Conservation (phyloP, 208 protist genomes). For the Entamoeba invadens region DNA sequence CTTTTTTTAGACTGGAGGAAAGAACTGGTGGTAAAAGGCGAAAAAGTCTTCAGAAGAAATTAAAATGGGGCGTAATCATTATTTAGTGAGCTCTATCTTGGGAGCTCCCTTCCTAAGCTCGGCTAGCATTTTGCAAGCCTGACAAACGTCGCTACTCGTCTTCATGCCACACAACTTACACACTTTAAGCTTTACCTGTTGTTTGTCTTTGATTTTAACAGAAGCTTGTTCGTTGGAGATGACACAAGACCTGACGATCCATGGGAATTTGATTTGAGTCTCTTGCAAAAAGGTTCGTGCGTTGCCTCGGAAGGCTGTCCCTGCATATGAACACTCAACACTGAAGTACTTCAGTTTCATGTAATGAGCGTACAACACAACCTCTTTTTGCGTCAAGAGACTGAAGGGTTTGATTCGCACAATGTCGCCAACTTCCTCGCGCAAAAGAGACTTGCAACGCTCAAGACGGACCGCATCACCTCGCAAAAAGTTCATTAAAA, state of each 20-base stretch:
- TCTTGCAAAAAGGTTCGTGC: not conserved
- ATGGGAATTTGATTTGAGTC: not conserved
- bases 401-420: conserved; percentile 78
- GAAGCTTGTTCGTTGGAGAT: not conserved
- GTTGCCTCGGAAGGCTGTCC: conserved; percentile 55
- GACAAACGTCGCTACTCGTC: not conserved
- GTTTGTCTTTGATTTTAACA: not conserved
- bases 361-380: conserved; percentile 83
- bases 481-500: conserved; percentile 66
- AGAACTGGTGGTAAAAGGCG: too few species aligned
- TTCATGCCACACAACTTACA: not conserved
- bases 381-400: conserved; percentile 84
- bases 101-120: not conserved
- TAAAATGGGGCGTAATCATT: too few species aligned
- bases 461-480: not conserved
- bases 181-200: not conserved
- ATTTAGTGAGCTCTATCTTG: not conserved
- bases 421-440: conserved; percentile 16
- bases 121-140: not conserved
- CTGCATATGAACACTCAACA: conserved; percentile 72
- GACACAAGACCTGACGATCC: not conserved
- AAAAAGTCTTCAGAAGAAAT: too few species aligned
- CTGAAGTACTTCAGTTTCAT: conserved; percentile 85
- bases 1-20: too few species aligned
- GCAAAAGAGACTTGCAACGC: not conserved